These are phyloP conservation scores for Ceraceosorus bombacis DNA, from an alignment of 1,284 basidiomycete genomes.

Conservation along the genomic window DNA sequence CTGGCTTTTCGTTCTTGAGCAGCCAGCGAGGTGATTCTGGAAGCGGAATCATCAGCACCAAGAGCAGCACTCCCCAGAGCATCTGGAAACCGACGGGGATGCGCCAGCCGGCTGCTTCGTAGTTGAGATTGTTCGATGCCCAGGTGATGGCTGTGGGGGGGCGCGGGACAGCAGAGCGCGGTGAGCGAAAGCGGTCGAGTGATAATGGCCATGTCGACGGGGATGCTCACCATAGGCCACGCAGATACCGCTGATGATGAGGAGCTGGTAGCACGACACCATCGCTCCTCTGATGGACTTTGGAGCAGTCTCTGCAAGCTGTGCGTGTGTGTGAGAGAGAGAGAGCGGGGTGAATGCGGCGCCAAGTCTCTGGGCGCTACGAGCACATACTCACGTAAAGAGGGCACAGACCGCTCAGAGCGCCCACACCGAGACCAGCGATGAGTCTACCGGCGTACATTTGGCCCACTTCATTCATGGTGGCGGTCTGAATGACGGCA, in stretches of 20 bases:
- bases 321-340: no score
- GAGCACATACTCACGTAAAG: conserved; percentile 55
- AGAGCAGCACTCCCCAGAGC: conserved; percentile 51
- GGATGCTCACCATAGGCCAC: conserved; percentile 47
- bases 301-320: conserved; percentile 65
- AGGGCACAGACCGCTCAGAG: conserved; percentile 54
- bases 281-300: conserved; percentile 74
- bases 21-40: conserved; percentile 75
- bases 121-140: conserved; percentile 27
- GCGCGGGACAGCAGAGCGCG: no score
- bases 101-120: conserved; percentile 48
- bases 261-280: conserved; percentile 63
- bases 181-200: no score
- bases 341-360: no score
- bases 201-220: no score
- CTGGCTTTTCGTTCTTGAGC: conserved; percentile 62
- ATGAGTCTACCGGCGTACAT: conserved; percentile 32
- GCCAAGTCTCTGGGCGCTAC: no score
- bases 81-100: conserved; percentile 69
- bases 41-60: conserved; percentile 52
- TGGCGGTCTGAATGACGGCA: conserved; percentile 35
- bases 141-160: conserved; percentile 53
- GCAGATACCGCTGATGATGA: conserved; percentile 60
- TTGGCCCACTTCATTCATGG: conserved; percentile 14
- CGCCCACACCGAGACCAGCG: conserved; percentile 37